Conservation (phyloP, 2,329 filamentous ascomycete genomes). For the Trichoderma cornu-damae region DNA sequence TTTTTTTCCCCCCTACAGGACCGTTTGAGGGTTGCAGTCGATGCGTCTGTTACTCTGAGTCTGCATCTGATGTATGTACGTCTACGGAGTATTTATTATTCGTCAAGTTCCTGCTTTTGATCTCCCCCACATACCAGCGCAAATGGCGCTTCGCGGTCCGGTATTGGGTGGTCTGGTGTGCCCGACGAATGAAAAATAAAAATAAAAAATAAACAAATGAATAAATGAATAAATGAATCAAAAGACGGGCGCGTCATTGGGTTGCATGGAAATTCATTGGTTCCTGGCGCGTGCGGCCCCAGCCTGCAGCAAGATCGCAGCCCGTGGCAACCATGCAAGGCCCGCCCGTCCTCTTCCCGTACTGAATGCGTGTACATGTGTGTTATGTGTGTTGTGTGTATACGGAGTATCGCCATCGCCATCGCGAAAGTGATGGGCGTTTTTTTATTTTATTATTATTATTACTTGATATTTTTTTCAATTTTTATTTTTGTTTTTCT, state of each 20-base stretch:
- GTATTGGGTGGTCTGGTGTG: not conserved
- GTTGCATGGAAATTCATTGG: not conserved
- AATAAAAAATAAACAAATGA: not conserved
- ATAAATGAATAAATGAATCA: not conserved
- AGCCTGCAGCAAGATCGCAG: slow-evolving; percentile 3
- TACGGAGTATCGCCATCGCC: not conserved
- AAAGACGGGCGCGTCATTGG: not conserved
- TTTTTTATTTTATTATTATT: too few relatives aligned
- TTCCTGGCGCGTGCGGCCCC: not conserved
- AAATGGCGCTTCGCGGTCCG: not conserved
- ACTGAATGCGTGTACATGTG: too few relatives aligned
- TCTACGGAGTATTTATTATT: not conserved
- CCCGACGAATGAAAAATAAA: not conserved
- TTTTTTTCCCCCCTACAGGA: too few relatives aligned
- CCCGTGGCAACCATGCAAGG: slow-evolving; percentile 1
- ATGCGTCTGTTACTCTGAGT: not conserved
- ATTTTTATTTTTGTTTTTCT: too few relatives aligned
- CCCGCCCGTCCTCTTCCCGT: not conserved
- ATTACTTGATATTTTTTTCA: too few relatives aligned
- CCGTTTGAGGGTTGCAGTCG: not conserved
- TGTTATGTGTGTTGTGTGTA: not conserved
- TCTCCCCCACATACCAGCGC: not conserved
- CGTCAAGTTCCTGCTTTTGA: not conserved
- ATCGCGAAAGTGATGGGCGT: not conserved
- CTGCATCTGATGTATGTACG: not conserved